phyloP scores from a whole-genome alignment of 2,329 filamentous ascomycete species.

The Aspergillus sp. region DNA sequence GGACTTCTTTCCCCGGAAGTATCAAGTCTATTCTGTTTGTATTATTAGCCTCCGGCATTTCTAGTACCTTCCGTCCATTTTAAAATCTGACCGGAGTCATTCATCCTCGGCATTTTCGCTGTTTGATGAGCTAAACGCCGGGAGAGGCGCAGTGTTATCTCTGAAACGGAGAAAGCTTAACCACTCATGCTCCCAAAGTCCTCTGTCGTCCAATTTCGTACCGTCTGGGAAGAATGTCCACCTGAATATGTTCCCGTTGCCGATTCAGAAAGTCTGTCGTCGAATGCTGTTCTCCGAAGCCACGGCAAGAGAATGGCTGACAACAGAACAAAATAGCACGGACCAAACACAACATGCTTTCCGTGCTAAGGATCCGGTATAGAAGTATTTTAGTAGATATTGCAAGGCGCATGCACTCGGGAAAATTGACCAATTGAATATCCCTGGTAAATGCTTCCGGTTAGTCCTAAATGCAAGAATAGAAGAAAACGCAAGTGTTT shows the following conservation, averaged over 20 bases:
- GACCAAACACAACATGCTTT: no score
- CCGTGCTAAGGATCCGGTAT: no score
- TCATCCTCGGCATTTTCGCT: not conserved
- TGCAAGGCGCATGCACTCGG: no score
- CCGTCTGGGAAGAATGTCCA: slow-evolving; percentile 1
- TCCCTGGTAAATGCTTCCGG: no score
- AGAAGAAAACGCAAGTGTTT: no score
- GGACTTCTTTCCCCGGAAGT: no score
- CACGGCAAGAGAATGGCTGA: not conserved
- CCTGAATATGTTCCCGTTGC: not conserved
- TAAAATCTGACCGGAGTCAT: not conserved
- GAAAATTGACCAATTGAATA: no score
- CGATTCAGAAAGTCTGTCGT: not conserved
- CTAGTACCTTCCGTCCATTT: not conserved
- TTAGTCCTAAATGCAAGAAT: no score
- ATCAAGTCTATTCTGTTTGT: not conserved
- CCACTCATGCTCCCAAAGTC: slow-evolving; percentile 1
- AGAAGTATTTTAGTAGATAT: no score
- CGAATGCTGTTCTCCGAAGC: not conserved
- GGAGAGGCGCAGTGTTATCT: not conserved
- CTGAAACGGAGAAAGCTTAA: not conserved
- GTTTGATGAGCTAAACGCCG: not conserved
- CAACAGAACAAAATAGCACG: not conserved
- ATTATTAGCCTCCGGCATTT: no score
- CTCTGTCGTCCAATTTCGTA: not conserved